Evolutionary conservation across 495 filamentous ascomycete genomes (phyloP), one percentile per base, ranked within the genome.

Genomic region (Friedmanniomyces simplex): DNA sequence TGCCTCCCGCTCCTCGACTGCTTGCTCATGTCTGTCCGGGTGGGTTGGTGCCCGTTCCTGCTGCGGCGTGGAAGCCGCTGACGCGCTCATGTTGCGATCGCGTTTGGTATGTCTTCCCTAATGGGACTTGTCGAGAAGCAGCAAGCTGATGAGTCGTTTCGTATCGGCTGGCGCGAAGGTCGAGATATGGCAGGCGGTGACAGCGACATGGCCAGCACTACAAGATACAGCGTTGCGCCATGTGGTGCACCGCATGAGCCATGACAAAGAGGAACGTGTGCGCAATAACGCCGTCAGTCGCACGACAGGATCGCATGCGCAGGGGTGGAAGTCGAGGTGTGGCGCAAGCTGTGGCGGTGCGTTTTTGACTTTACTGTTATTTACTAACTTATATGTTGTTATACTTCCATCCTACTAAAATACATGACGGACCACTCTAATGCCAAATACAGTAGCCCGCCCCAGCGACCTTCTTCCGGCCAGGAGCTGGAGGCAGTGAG

Each of bases 1-100:
- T 20, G 71, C 71, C 58, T 73, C 70, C 46, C 54, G 54, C 13
- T 65, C 47, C 45, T 67, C 59, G 2, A 60, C 54, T 12, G 2
- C 36, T 22, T 22, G 41, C 41, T 56, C 54, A 30, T 55, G 52
- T 2, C 13, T 16, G 18, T 52, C 25, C 25, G 50, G 46, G 13
- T 24, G 18, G 46, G 24, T 22, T 26, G 46, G 21, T 4, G 46
- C 5, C 13, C 18, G 39, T 13, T 43, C 39, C 14, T 43, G 5
- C 14, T 43, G 39, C 39, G 39, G 39, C 39, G 39, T 43, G 18
- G 39, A 43, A 5, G 39, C 14, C 39, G 39, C 39, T 2, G 39
- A n/a, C 4, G 39, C 3, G 39, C 14, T 43, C 39, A 43, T 43
- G 39, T 43, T 43, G 4, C 14, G 14, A n/a, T 20, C 18, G 39